These are phyloP conservation scores for Cyclotella cryptica DNA, from an alignment of 108 stramenopile genomes.

Conservation along the genomic window DNA sequence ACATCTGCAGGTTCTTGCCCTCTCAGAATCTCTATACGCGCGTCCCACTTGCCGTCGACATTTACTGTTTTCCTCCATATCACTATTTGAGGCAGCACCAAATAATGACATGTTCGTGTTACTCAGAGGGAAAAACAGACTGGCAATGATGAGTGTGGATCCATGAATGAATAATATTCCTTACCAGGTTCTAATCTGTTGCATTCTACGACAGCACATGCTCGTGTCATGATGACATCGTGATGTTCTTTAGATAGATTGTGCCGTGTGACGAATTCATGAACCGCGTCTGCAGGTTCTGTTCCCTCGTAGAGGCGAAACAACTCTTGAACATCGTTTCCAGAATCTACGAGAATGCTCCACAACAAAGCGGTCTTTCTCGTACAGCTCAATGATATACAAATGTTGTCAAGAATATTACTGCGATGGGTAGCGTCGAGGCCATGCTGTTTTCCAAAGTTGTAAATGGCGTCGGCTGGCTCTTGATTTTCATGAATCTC, in stretches of 20 bases:
- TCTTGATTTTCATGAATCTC: slow-evolving; percentile 21
- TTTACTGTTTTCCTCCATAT: slow-evolving; percentile 32
- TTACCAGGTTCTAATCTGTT: slow-evolving; percentile 17
- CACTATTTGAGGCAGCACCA: background rate
- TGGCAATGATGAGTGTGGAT: background rate
- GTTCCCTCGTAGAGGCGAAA: slow-evolving; percentile 14
- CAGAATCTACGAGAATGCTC: background rate
- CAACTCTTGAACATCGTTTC: background rate
- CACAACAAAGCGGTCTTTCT: slow-evolving; percentile 25
- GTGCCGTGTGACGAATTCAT: slow-evolving; percentile 24
- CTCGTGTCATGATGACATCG: slow-evolving; percentile 10
- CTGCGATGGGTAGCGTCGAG: background rate
- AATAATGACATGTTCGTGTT: background rate
- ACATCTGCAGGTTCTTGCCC: slow-evolving; percentile 44
- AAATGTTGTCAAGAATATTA: slow-evolving; percentile 20
- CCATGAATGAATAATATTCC: background rate
- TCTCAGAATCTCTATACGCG: slow-evolving; percentile 34
- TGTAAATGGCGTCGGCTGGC: slow-evolving; percentile 30
- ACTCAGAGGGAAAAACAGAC: background rate
- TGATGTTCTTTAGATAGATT: slow-evolving; percentile 6
- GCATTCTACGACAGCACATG: slow-evolving; percentile 28
- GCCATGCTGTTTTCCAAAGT: slow-evolving; percentile 20
- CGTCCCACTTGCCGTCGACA: slow-evolving; percentile 32
- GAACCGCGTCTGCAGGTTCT: slow-evolving; percentile 28
- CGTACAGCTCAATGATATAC: slow-evolving; percentile 12